Conservation (phyloP, 306 rosid genomes). For the Clitoria ternatea region DNA sequence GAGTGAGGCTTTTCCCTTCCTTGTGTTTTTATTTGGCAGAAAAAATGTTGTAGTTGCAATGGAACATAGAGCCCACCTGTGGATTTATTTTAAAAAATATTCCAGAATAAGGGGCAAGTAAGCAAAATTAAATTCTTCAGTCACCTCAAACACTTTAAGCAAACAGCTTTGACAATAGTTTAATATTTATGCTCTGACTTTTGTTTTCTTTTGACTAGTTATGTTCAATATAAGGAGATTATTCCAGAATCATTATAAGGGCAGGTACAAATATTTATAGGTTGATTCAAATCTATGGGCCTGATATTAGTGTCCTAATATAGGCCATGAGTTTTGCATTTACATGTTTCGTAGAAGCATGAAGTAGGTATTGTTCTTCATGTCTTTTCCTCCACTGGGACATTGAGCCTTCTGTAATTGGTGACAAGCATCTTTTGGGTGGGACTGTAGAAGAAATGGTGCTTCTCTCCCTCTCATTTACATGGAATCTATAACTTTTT, state of each 20-base stretch:
- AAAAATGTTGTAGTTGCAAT: conserved; percentile 13
- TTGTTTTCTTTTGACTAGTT: conserved; percentile 48
- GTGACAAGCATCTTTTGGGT: conserved; percentile 37
- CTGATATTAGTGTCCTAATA: conserved; percentile 3
- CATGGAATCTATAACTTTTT: conserved; percentile 52
- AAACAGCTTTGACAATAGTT: conserved; percentile 41
- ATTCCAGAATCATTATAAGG: conserved; percentile 35
- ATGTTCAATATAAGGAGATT: conserved; percentile 20
- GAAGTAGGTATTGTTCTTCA: background rate
- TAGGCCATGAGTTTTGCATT: conserved; percentile 50
- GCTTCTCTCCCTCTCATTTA: conserved; percentile 15
- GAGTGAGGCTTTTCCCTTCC: conserved; percentile 29
- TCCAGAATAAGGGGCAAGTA: conserved; percentile 59
- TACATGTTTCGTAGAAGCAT: background rate
- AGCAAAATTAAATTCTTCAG: conserved; percentile 72
- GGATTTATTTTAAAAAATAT: conserved; percentile 32
- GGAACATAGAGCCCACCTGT: conserved; percentile 17
- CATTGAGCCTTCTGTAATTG: conserved; percentile 1
- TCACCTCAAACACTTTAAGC: conserved; percentile 68
- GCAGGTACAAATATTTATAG: conserved; percentile 8
- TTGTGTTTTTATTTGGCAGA: conserved; percentile 13
- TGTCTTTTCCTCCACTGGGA: background rate
- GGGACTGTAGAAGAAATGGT: conserved; percentile 30
- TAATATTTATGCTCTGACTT: conserved; percentile 37
- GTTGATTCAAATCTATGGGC: conserved; percentile 23